Conservation (phyloP, 305 asterid genomes). For the Solanum aculeatissimum region DNA sequence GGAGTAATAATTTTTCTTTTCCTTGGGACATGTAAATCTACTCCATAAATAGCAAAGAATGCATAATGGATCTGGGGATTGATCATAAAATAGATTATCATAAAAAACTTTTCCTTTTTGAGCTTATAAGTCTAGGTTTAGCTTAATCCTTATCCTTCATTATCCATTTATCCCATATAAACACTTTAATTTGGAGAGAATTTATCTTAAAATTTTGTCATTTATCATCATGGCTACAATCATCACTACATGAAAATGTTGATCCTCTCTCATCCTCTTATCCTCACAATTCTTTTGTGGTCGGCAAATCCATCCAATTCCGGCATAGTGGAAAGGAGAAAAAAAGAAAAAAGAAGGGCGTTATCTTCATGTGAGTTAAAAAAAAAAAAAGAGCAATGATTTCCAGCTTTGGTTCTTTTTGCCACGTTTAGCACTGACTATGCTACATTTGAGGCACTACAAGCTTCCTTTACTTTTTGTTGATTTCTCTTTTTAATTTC, state of each 20-base stretch:
- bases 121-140: background rate
- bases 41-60: background rate
- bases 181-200: background rate
- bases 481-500: background rate
- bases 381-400: background rate
- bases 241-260: background rate
- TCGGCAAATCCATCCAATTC: background rate
- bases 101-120: background rate
- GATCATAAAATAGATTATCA: background rate
- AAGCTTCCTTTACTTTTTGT: background rate
- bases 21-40: background rate
- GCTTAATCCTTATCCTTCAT: background rate
- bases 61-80: background rate
- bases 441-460: background rate
- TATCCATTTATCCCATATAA: background rate
- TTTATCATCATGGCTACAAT: background rate
- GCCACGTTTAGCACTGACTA: background rate
- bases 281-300: background rate
- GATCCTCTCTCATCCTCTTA: background rate
- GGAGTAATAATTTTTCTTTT: background rate
- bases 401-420: background rate
- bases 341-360: background rate
- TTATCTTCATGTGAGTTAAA: background rate
- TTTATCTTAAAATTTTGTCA: background rate
- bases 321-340: background rate